Evolutionary conservation across 1,284 basidiomycete species (phyloP).

Genomic region (Naganishia albida): DNA sequence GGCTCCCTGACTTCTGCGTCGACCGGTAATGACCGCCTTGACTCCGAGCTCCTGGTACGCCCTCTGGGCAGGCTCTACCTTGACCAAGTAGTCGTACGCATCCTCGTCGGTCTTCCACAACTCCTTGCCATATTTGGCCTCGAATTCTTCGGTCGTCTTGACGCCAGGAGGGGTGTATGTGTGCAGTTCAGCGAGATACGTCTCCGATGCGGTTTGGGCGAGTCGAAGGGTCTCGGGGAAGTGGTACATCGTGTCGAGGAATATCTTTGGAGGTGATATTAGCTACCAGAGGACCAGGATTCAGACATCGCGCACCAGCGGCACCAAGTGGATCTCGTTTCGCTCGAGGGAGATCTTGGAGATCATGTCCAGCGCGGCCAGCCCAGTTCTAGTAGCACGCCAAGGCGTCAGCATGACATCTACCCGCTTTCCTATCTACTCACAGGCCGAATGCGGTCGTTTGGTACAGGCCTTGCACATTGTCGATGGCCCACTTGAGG

Average conservation of each 20-base stretch:
- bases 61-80: constrained; percentile 90
- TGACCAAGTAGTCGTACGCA: constrained; percentile 88
- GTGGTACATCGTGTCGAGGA: constrained; percentile 95
- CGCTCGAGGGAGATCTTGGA: constrained; percentile 64
- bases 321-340: constrained; percentile 55
- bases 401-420: neutral
- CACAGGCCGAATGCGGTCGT: constrained; percentile 88
- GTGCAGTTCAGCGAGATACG: constrained; percentile 72
- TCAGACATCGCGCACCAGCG: constrained; percentile 44
- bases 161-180: constrained; percentile 79
- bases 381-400: constrained; percentile 63
- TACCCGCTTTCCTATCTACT: constrained; percentile 30
- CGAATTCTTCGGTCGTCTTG: constrained; percentile 71
- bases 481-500: constrained; percentile 75
- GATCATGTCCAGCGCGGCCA: constrained; percentile 89
- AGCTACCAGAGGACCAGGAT: neutral
- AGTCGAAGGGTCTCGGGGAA: constrained; percentile 90
- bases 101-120: constrained; percentile 89
- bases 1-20: constrained; percentile 86
- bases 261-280: constrained; percentile 59
- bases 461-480: constrained; percentile 73
- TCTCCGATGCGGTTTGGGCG: constrained; percentile 73
- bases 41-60: constrained; percentile 83
- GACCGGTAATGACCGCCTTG: constrained; percentile 87
- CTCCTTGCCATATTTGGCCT: constrained; percentile 73